Evolutionary conservation across 164 flowering plant species (phyloP), one percentile per base, ranked within the genome.

Genomic region (Saururus chinensis): DNA sequence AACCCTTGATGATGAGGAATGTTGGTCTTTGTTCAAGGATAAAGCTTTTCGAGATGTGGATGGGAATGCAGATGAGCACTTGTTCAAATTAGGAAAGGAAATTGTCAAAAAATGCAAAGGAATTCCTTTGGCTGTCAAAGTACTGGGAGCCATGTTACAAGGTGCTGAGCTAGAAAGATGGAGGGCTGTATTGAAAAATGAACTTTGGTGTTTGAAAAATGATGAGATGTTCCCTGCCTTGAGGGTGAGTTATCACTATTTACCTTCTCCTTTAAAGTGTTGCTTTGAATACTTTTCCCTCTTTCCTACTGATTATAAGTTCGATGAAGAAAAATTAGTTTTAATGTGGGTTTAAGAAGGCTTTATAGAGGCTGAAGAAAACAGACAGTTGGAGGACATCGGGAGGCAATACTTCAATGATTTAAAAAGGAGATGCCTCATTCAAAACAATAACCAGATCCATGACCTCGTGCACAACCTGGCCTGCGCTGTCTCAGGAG

Each of bases 71-170:
- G 22, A 53, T 53, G 24, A 8, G 49, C 7, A 62, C 9, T 30
- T 53, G 49, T 40, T 9, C n/a, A n/a, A 20, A 14, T 20, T 64
- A 14, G 59, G 49, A 1, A 40, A 40, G 53, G 37, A 45, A 14
- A n/a, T 64, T 37, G 66, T 64, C 9, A 12, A 23, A 24, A 71
- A 67, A 26, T 71, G 74, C 41, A 37, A 57, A n/a, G 74, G 74
- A 19, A 54, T 63, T 20, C 74, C 70, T n/a, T n/a, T n/a, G n/a
- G n/a, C n/a, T n/a, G n/a, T n/a, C n/a, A n/a, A n/a, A n/a, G n/a
- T n/a, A n/a, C n/a, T n/a, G n/a, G n/a, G n/a, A n/a, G n/a, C n/a
- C n/a, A n/a, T n/a, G n/a, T n/a, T n/a, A n/a, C n/a, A 10, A 59
- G 59, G 45, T 10, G 35, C 19, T 1, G 51, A 59, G n/a, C n/a